Base-by-base conservation (phyloP, 2,329 filamentous ascomycete genomes). In the Waltergamsia citrina region DNA sequence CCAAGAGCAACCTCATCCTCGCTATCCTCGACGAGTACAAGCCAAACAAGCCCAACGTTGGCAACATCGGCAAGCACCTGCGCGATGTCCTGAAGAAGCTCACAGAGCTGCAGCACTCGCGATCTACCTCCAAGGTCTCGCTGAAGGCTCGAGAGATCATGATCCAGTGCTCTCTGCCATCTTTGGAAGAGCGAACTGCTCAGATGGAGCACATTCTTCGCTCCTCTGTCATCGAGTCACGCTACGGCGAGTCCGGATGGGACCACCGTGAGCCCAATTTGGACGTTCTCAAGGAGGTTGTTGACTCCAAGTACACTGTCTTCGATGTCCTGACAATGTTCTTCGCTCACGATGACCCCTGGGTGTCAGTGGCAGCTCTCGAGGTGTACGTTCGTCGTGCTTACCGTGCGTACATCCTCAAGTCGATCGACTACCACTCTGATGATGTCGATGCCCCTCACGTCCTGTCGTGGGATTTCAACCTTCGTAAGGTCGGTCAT, bases 121-220 rank as follows among this genome's bases (percentile, higher is more conserved):
- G 78, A 67, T 52, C 72, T 33, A 92, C 90, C 9, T 85, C 90
- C 44, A 98, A 96, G 78, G 90, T 98, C 27, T 86, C 90, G 1
- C 74, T 98, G 45, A 98, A 98, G 71, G 90, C 92, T 29, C 84
- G 92, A 54, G 92, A 98, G 65, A 81, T 96, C 33, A 80, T 98
- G 50, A 98, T 98, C 43, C 92, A 96, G 62, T 95, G 87, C 55
- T 88, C 92, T 35, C 74, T 98, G 56, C 92, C 92, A 14, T 98
- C 92, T 4, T 70, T 98, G 15, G 92, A 96, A 60, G 92, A 98
- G 71, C 81, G 92, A 47, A 84, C 85, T 18, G 75, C 82, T 6
- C 92, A 98, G 66, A 95, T 98, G 90, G 92, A 96, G 68, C 90
- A 96, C 60, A 98, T 98, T 44, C 71, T 98, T 36, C 85, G 88